Percentiles rank a stretch among this genome's conserved stretches.
These are phyloP conservation scores for Cystofilobasidium bisporidii DNA, from an alignment of 768 basidiomycete species.

Conservation along the genomic window DNA sequence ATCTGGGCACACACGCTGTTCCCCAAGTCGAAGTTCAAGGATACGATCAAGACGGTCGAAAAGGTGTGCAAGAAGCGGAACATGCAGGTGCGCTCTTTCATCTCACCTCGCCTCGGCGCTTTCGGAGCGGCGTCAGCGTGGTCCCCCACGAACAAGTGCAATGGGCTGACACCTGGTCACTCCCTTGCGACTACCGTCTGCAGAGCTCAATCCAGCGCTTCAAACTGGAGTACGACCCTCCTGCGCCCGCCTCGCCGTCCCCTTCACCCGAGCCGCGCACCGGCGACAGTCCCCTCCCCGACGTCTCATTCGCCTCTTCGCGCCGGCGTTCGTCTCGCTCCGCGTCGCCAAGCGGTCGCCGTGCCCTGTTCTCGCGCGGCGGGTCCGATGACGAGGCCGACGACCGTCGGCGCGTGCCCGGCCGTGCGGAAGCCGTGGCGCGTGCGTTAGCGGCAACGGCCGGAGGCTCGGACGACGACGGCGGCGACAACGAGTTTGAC, in stretches of 20 bases:
- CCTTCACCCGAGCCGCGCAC: neutral
- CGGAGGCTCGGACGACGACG: conserved; percentile 17
- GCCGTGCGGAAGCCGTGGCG: neutral
- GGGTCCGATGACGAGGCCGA: neutral
- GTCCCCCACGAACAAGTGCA: neutral
- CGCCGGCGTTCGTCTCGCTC: neutral
- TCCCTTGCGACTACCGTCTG: no score
- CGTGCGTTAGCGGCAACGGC: neutral
- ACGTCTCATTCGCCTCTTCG: neutral
- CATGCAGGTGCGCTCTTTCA: conserved; percentile 79
- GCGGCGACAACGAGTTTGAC: conserved; percentile 37
- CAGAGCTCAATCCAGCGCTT: neutral
- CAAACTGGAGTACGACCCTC: neutral
- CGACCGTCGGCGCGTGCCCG: neutral
- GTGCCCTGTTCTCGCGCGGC: neutral
- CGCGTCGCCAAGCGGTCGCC: conserved; percentile 29
- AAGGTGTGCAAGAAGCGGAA: conserved; percentile 74
- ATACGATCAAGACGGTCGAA: conserved; percentile 77
- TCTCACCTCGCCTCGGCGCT: no score
- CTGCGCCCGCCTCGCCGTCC: conserved; percentile 2
- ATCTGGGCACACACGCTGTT: conserved; percentile 92
- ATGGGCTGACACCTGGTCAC: no score
- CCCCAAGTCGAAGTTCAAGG: conserved; percentile 76
- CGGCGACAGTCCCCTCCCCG: neutral
- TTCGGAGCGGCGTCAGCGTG: neutral